Evolutionary conservation across 345 rosid genomes (phyloP).

Genomic region (Citrus cavaleriei): DNA sequence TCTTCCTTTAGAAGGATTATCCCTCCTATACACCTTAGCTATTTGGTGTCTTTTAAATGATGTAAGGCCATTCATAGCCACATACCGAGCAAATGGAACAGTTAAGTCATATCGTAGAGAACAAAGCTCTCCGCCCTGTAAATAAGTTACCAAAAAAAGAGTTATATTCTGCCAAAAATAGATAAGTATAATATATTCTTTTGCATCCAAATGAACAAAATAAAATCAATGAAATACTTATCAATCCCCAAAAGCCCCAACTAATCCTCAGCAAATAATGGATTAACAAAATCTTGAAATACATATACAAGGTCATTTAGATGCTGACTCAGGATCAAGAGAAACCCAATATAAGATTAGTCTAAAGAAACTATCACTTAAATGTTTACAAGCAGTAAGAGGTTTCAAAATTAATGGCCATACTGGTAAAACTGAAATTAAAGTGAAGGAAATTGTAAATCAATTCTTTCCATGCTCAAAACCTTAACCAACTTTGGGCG

Average conservation of each 20-base stretch:
- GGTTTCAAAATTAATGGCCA: neutral
- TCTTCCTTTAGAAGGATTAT: constrained; percentile 93
- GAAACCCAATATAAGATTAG: neutral
- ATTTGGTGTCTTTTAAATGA: constrained; percentile 85
- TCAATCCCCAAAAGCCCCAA: neutral
- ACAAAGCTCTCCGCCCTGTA: constrained; percentile 96
- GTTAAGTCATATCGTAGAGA: constrained; percentile 91
- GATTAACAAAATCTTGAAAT: neutral
- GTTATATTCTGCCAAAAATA: neutral
- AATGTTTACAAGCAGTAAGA: neutral
- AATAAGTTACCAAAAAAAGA: neutral
- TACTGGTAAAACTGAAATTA: neutral
- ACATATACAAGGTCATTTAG: neutral
- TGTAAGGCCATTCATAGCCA: constrained; percentile 86
- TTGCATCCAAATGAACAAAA: neutral
- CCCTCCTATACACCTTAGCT: constrained; percentile 89
- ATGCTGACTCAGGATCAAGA: neutral
- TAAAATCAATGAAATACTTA: neutral
- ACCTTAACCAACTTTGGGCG: neutral
- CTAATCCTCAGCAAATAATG: neutral
- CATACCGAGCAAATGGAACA: constrained; percentile 88
- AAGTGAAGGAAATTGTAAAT: neutral
- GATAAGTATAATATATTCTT: neutral
- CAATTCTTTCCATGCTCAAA: neutral
- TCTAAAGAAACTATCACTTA: neutral